Percentiles rank a stretch among this genome's conserved stretches.
These are phyloP conservation scores for Metarhizium brunneum DNA, from an alignment of 2,329 filamentous ascomycete genomes.

Conservation along the genomic window DNA sequence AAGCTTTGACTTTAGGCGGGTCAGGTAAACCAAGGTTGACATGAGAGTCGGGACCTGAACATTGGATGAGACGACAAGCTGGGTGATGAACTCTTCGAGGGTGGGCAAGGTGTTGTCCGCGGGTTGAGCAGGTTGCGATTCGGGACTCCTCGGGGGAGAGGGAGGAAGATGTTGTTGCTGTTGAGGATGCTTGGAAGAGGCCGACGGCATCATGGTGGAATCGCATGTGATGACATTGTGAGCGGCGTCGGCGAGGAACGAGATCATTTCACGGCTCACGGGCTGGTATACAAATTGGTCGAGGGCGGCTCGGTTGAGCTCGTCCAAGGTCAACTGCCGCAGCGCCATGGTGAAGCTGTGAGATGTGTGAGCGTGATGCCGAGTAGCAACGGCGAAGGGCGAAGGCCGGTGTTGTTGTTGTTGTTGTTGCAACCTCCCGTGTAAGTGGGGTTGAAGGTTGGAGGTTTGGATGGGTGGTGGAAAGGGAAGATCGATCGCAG, in stretches of 20 bases:
- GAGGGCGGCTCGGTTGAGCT: slow-evolving; percentile 64
- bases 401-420: not conserved
- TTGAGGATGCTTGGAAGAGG: slow-evolving; percentile 18
- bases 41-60: slow-evolving; percentile 96
- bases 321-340: slow-evolving; percentile 36
- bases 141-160: slow-evolving; percentile 42
- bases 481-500: not conserved
- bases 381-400: not conserved
- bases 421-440: not conserved
- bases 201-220: slow-evolving; percentile 42
- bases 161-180: slow-evolving; percentile 25
- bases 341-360: slow-evolving; percentile 33
- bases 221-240: slow-evolving; percentile 75
- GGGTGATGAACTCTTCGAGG: slow-evolving; percentile 83
- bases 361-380: not conserved
- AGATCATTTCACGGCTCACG: slow-evolving; percentile 68
- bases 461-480: not conserved
- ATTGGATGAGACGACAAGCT: slow-evolving; percentile 84
- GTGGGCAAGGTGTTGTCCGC: slow-evolving; percentile 58
- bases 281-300: slow-evolving; percentile 73
- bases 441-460: slow-evolving; percentile 2
- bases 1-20: slow-evolving; percentile 71
- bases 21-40: slow-evolving; percentile 91
- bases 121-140: slow-evolving; percentile 35
- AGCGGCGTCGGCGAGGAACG: slow-evolving; percentile 65